Conservation (phyloP, 306 rosid species). For the Cotoneaster glaucophyllus region DNA sequence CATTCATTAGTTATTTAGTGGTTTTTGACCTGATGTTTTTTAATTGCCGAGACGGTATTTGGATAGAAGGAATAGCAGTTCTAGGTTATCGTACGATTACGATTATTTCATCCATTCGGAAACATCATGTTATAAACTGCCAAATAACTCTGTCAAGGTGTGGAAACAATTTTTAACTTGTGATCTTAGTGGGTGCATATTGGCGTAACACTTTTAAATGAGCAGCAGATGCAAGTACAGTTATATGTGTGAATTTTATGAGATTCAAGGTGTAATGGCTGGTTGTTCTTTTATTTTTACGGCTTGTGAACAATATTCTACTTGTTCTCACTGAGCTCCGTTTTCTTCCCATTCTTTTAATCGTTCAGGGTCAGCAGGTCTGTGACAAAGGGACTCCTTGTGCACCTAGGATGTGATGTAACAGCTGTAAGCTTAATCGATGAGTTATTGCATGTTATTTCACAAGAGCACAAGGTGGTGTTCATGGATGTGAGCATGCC, state of each 20-base stretch:
- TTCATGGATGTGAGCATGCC: conserved; percentile 69
- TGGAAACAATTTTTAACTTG: background rate
- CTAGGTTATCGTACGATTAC: too few species aligned
- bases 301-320: background rate
- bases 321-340: background rate
- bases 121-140: too few species aligned
- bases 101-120: too few species aligned
- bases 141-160: background rate
- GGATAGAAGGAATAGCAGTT: background rate
- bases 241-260: background rate
- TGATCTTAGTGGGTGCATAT: background rate
- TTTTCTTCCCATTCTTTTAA: background rate
- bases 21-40: background rate
- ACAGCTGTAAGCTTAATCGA: conserved; percentile 55
- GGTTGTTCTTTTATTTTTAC: background rate
- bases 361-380: conserved; percentile 73
- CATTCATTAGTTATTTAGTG: background rate
- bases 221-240: background rate
- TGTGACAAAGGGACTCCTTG: conserved; percentile 79
- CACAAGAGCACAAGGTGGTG: conserved; percentile 64
- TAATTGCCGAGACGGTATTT: background rate
- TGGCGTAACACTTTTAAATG: background rate
- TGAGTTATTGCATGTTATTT: conserved; percentile 57
- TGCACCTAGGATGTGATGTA: conserved; percentile 81
- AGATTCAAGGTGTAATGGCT: background rate